Evolutionary conservation across 1,284 basidiomycete genomes (phyloP).

Genomic region (Stereum hirsutum): DNA sequence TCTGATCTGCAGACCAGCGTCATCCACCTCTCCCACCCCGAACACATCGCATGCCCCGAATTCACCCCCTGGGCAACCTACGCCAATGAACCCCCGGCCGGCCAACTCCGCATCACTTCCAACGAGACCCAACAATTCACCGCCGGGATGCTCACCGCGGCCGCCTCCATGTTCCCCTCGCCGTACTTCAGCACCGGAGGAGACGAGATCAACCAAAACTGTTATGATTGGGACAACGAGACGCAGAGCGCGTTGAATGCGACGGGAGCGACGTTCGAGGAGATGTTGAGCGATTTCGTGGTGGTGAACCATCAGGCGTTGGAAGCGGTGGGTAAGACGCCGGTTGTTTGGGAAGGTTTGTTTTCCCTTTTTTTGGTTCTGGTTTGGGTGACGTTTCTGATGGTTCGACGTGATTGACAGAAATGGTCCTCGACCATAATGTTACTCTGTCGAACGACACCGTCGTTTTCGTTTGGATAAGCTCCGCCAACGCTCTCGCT

Average conservation of each 20-base stretch:
- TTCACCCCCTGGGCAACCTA: constrained; percentile 17
- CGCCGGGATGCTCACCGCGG: constrained; percentile 30
- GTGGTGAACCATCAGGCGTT: constrained; percentile 39
- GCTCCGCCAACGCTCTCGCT: constrained; percentile 29
- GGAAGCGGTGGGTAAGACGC: constrained; percentile 35
- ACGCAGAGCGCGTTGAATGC: constrained; percentile 42
- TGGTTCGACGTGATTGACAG: constrained; percentile 19
- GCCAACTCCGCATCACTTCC: constrained; percentile 34
- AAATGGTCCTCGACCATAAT: constrained; percentile 63
- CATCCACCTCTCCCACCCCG: constrained; percentile 32
- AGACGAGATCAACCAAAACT: constrained; percentile 70
- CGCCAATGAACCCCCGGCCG: constrained; percentile 35
- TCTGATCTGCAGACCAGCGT: constrained; percentile 36
- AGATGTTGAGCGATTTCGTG: constrained; percentile 59
- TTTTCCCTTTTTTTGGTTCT: neutral
- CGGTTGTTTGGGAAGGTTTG: constrained; percentile 62
- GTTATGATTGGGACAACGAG: constrained; percentile 53
- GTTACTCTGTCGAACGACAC: constrained; percentile 58
- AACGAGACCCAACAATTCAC: constrained; percentile 30
- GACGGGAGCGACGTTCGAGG: constrained; percentile 43
- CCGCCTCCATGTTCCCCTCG: constrained; percentile 41
- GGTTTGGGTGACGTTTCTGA: neutral
- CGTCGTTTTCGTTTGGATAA: constrained; percentile 62
- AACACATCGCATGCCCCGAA: constrained; percentile 33
- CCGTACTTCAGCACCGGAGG: constrained; percentile 71